Evolutionary conservation across 306 rosid species (phyloP).

Genomic region (Citrullus colocynthis): DNA sequence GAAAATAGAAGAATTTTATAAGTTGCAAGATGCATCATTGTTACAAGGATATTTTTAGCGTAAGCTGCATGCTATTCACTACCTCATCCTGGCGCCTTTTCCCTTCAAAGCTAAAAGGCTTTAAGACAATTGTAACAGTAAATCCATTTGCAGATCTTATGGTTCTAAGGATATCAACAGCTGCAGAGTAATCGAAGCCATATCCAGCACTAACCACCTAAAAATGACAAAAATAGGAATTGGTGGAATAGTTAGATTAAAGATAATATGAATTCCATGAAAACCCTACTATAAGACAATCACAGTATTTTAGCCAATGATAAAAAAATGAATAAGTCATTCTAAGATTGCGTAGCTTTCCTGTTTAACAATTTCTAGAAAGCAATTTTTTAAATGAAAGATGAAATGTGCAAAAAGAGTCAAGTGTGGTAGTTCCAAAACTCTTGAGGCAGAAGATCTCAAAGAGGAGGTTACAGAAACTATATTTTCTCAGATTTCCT

Average conservation of each 20-base stretch:
- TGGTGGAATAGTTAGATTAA: background rate
- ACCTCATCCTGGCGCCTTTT: conserved; percentile 83
- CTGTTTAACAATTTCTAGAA: background rate
- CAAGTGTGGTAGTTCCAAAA: background rate
- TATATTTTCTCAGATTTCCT: background rate
- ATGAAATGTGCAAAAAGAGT: background rate
- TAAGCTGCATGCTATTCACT: conserved; percentile 6
- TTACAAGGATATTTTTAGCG: background rate
- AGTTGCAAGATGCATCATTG: background rate
- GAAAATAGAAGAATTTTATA: background rate
- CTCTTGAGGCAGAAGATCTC: background rate
- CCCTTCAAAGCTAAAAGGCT: conserved; percentile 95
- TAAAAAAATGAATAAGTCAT: background rate
- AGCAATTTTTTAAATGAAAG: background rate
- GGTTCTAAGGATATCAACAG: conserved; percentile 45
- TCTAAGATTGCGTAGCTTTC: background rate
- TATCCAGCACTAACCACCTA: conserved; percentile 97
- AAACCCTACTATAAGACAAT: background rate
- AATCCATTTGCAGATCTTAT: conserved; percentile 60
- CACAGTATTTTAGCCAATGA: background rate
- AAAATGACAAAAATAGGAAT: background rate
- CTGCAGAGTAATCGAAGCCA: conserved; percentile 53
- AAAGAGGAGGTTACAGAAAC: background rate
- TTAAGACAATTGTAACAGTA: conserved; percentile 53
- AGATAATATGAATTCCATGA: background rate